These are phyloP conservation scores for Colletotrichum orchidophilum DNA, from an alignment of 2,329 filamentous ascomycete genomes.

Conservation along the genomic window DNA sequence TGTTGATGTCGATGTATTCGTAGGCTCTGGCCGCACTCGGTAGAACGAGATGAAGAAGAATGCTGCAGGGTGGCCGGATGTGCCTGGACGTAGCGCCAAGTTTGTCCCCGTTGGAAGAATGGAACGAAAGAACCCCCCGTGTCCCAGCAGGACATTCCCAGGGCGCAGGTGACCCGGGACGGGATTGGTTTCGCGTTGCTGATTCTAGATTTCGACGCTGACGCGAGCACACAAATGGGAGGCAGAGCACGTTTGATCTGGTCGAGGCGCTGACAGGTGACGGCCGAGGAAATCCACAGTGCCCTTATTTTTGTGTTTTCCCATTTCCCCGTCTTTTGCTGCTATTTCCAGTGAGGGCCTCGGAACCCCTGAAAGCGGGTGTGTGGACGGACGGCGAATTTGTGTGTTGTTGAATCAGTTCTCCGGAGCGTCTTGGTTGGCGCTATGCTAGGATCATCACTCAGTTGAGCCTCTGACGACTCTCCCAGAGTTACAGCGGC, in stretches of 20 bases:
- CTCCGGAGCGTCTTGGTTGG: background rate
- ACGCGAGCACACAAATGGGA: slow-evolving; percentile 31
- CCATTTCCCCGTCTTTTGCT: slow-evolving; percentile 18
- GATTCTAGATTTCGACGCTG: slow-evolving; percentile 34
- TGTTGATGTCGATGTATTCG: background rate
- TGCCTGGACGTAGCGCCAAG: slow-evolving; percentile 17
- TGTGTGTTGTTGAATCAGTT: background rate
- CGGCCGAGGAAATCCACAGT: slow-evolving; percentile 26
- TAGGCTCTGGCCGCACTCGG: background rate
- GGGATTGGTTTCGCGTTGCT: slow-evolving; percentile 32
- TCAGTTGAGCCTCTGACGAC: slow-evolving; percentile 11
- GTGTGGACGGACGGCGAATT: background rate
- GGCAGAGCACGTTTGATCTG: slow-evolving; percentile 31
- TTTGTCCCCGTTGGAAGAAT: background rate
- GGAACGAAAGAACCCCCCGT: slow-evolving; percentile 5
- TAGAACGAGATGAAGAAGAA: background rate
- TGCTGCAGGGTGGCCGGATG: background rate
- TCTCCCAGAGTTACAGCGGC: background rate
- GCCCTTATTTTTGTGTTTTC: slow-evolving; percentile 6
- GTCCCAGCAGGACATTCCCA: background rate
- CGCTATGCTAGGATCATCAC: background rate
- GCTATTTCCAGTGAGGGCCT: slow-evolving; percentile 21
- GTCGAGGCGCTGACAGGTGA: slow-evolving; percentile 21
- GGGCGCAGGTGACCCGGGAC: slow-evolving; percentile 32
- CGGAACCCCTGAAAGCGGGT: slow-evolving; percentile 24